A percentile compares a stretch with the other conserved stretches of the same genome.
phyloP scores from a whole-genome alignment of 2,329 filamentous ascomycete genomes.

The Ceratocystis variospora region DNA sequence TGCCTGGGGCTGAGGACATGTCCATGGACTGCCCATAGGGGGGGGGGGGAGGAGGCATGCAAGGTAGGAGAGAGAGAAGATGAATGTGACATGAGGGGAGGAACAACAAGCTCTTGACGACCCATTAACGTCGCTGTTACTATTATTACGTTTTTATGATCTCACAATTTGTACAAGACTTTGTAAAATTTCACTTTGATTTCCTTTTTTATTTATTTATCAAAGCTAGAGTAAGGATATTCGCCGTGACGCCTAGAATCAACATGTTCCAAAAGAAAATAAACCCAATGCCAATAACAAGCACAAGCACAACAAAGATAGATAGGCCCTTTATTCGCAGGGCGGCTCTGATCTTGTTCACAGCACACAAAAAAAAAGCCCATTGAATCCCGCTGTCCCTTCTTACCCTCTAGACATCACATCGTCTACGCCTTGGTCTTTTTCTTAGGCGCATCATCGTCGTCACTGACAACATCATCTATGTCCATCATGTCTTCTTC shows the following conservation, averaged over 20 bases:
- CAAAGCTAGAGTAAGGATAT: slow-evolving; percentile 14
- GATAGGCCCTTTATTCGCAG: background rate
- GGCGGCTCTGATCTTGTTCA: background rate
- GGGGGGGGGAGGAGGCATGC: background rate
- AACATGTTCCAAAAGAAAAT: slow-evolving; percentile 14
- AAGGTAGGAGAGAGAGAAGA: too few species aligned
- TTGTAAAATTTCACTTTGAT: background rate
- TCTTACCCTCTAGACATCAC: background rate
- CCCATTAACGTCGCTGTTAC: background rate
- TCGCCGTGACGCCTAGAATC: slow-evolving; percentile 16
- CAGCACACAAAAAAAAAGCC: background rate
- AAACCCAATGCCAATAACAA: slow-evolving; percentile 16
- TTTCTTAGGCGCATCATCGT: slow-evolving; percentile 25
- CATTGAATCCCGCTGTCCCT: background rate
- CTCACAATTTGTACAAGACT: background rate
- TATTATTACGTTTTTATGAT: slow-evolving; percentile 1
- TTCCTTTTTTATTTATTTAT: slow-evolving; percentile 13
- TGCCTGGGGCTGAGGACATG: slow-evolving; percentile 2
- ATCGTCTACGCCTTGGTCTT: slow-evolving; percentile 22
- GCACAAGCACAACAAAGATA: slow-evolving; percentile 10
- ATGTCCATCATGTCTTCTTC: slow-evolving; percentile 34
- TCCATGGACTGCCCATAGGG: slow-evolving; percentile 15
- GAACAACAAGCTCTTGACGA: background rate
- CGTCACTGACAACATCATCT: slow-evolving; percentile 23
- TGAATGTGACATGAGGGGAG: background rate